Conservation (phyloP, 768 basidiomycete genomes). For the Lyophyllum semitale region DNA sequence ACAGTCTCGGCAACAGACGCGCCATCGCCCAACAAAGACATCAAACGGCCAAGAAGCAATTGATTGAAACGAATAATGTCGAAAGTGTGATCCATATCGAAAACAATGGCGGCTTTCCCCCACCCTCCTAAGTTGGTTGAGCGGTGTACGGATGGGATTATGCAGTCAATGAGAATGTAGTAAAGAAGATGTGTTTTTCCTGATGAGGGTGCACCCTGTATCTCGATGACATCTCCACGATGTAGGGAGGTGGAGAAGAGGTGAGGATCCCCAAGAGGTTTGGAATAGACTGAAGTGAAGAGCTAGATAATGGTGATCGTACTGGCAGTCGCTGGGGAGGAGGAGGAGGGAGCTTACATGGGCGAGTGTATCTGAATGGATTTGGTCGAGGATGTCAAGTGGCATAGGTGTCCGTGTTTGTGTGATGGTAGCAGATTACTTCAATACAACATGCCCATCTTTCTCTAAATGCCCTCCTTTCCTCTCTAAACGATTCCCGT, state of each 20-base stretch:
- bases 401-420: conserved; percentile 9
- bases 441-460: conserved; percentile 5
- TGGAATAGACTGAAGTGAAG: conserved; percentile 1
- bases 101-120: conserved; percentile 64
- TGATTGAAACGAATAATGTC: conserved; percentile 52
- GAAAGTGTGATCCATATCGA: conserved; percentile 74
- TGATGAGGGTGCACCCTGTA: conserved; percentile 73
- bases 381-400: conserved; percentile 30
- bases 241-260: conserved; percentile 23
- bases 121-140: conserved; percentile 51
- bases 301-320: conserved; percentile 7
- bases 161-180: conserved; percentile 58
- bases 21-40: conserved; percentile 27
- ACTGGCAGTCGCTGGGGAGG: background rate
- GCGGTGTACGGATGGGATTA: conserved; percentile 45
- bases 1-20: conserved; percentile 26
- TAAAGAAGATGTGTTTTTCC: conserved; percentile 84
- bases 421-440: conserved; percentile 8
- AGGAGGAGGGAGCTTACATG: conserved; percentile 11
- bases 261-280: conserved; percentile 26
- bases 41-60: conserved; percentile 52
- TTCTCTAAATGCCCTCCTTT: conserved; percentile 11
- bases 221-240: conserved; percentile 69
- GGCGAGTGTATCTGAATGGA: conserved; percentile 42
- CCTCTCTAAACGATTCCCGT: background rate